Conservation (phyloP, 2,329 filamentous ascomycete species). For the Colletotrichum sp. region DNA sequence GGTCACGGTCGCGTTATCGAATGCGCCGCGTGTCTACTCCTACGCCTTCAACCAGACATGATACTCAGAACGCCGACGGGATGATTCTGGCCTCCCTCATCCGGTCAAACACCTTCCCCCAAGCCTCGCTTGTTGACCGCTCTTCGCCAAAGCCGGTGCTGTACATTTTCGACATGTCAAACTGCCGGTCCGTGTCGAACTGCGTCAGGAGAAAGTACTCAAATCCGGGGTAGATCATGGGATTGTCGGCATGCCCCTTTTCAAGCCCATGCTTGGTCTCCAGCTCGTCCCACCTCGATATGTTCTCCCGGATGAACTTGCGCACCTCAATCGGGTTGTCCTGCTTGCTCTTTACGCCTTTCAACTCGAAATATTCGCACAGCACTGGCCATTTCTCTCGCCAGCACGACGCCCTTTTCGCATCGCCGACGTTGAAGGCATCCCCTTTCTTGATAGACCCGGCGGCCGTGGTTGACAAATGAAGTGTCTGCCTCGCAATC, state of each 20-base stretch:
- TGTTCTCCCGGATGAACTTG: conserved; percentile 35
- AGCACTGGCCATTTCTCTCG: conserved; percentile 28
- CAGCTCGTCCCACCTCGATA: conserved; percentile 32
- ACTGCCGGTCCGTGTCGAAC: conserved; percentile 49
- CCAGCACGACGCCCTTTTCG: conserved; percentile 22
- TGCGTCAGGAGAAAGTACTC: conserved; percentile 46
- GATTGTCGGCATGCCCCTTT: conserved; percentile 39
- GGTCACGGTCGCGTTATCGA: conserved; percentile 41
- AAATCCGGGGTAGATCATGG: conserved; percentile 38
- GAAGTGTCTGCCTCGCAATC: conserved; percentile 31
- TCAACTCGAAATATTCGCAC: conserved; percentile 26
- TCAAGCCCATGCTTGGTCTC: conserved; percentile 39
- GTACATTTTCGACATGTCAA: conserved; percentile 48
- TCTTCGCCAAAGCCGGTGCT: conserved; percentile 44
- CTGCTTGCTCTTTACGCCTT: conserved; percentile 26
- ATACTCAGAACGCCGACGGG: conserved; percentile 32
- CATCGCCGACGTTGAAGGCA: conserved; percentile 28
- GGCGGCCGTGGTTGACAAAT: conserved; percentile 16
- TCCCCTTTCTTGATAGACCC: conserved; percentile 24
- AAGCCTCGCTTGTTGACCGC: conserved; percentile 38
- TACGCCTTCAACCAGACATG: conserved; percentile 36
- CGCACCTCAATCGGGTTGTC: conserved; percentile 34
- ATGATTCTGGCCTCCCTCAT: conserved; percentile 47
- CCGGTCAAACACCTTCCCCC: conserved; percentile 46
- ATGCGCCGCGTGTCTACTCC: conserved; percentile 41